Conservation (phyloP, 2,329 filamentous ascomycete genomes). For the Canariomyces notabilis region DNA sequence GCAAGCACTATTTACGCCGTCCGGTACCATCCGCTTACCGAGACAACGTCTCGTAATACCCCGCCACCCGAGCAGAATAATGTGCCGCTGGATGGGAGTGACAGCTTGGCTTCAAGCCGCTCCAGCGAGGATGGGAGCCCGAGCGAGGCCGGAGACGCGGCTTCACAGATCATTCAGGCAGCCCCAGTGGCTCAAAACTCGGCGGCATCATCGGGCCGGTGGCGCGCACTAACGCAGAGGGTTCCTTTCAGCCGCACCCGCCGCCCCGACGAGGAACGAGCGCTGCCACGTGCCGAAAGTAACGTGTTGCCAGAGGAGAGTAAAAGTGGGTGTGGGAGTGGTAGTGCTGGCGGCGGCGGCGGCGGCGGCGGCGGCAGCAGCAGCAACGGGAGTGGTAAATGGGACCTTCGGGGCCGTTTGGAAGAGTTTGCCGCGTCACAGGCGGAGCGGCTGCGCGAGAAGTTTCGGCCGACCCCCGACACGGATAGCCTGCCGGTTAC, state of each 20-base stretch:
- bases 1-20: conserved; percentile 60
- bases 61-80: conserved; percentile 30
- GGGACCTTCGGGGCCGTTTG: conserved; percentile 53
- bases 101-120: conserved; percentile 29
- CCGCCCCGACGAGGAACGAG: conserved; percentile 14
- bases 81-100: conserved; percentile 31
- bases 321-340: too few relatives aligned
- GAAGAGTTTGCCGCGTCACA: conserved; percentile 59
- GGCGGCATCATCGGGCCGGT: conserved; percentile 19
- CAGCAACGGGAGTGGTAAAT: conserved; percentile 31
- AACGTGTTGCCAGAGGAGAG: conserved; percentile 5
- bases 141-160: conserved; percentile 9
- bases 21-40: conserved; percentile 54
- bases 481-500: conserved; percentile 53
- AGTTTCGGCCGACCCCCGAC: conserved; percentile 48
- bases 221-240: conserved; percentile 31
- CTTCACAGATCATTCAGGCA: conserved; percentile 6
- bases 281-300: conserved; percentile 10
- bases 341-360: neutral
- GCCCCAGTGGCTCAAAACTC: conserved; percentile 20
- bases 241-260: conserved; percentile 27
- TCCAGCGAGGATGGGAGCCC: conserved; percentile 15
- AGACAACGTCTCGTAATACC: conserved; percentile 44
- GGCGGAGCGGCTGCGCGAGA: conserved; percentile 55
- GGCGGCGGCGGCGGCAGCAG: conserved; percentile 3